Base-by-base conservation (phyloP, 208 protist species). In the Vickermania spadyakhi region DNA sequence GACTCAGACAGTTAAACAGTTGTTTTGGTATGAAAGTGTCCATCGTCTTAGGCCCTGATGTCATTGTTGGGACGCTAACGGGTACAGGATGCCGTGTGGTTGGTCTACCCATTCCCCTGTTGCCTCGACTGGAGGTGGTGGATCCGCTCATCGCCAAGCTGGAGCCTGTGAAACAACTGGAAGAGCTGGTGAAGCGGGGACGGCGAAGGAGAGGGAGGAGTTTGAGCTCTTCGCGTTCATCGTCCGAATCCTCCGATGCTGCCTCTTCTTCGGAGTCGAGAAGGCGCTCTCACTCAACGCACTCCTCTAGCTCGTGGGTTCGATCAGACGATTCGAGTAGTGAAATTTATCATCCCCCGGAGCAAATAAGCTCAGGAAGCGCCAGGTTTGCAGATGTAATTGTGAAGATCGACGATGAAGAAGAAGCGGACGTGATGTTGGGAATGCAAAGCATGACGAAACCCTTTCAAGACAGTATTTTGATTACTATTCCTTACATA, bases 381-480 rank as follows among this genome's bases (percentile, higher is more conserved):
- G 21, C 52, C 58, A 31, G 55, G 59, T 56, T 59, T 54, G 11
- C 70, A 31, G 85, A 95, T 60, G 91, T 83, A 55, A 72, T 93
- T 31, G 75, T 95, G 18, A 84, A 79, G 52, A 89, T 95, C 56
- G 85, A 95, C 58, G 89, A 95, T 63, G 81, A 84, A 52, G 89
- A 95, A 57, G 89, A 95, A 59, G 89, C 85, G 42, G 89, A 91
- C 31, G 79, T 91, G 78, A 84, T 93, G 75, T 62, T 87, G 26
- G 85, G 85, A 30, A 86, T 85, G 73, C 64, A 71, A 25, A 73
- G 75, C 55, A 62, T 72, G 13, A 76, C 74, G 3, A 62, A 60
- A 27, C 11, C 36, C 7, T 90, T 89, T 61, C 79, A 90, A 52
- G 82, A 91, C 52, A 81, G 72, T 52, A 58, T 89, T 21, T 56